These are phyloP conservation scores for Puccinia coronata DNA, from an alignment of 1,284 basidiomycete species.

Conservation along the genomic window DNA sequence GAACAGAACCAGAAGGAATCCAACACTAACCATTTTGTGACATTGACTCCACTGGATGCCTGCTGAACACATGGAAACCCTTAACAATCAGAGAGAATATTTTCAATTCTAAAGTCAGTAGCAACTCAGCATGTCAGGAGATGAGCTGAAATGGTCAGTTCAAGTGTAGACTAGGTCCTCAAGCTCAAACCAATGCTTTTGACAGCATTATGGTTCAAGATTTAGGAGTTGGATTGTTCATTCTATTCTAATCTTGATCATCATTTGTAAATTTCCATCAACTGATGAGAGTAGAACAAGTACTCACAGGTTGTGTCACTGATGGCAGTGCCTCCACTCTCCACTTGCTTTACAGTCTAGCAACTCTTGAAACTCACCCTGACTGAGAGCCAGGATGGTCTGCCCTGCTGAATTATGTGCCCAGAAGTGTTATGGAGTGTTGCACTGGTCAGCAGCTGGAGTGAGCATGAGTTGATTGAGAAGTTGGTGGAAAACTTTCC, in stretches of 20 bases:
- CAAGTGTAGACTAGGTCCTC: slow-evolving; percentile 31
- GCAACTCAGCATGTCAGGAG: neutral
- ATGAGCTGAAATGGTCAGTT: neutral
- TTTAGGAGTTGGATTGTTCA: slow-evolving; percentile 32
- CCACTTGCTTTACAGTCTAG: neutral
- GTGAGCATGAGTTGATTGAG: no score
- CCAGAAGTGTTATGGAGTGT: no score
- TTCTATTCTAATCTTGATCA: slow-evolving; percentile 17
- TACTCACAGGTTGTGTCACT: neutral
- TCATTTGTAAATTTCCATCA: neutral
- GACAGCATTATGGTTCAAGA: neutral
- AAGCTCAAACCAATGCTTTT: slow-evolving; percentile 15
- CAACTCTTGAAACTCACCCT: neutral
- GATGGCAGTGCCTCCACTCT: no score
- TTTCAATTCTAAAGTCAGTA: no score
- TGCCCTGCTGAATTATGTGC: neutral
- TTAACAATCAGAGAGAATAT: no score
- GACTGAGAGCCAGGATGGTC: neutral
- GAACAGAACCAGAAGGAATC: no score
- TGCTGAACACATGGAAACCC: no score
- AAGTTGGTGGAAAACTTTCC: no score
- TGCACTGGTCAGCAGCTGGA: no score
- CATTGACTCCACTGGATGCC: no score
- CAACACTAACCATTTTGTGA: neutral
- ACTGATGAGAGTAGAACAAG: neutral